Base-by-base conservation (phyloP, 371 early-diverging fungal genomes). In the Synchytrium microbalum region DNA sequence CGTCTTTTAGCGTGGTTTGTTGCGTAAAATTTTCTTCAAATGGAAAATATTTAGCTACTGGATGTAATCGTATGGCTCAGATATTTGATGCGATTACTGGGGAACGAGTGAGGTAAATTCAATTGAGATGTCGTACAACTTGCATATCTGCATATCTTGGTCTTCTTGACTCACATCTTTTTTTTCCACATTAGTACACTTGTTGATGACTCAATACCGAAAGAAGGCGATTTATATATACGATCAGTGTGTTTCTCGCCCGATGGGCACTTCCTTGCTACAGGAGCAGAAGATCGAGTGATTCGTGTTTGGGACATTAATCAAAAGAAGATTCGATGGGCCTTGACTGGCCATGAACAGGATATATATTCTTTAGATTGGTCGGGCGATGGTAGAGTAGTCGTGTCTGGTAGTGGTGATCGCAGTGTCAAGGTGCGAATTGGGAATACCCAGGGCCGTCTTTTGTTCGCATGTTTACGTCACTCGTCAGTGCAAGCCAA, bases 311-410 rank as follows among this genome's bases (percentile, higher is more conserved):
- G 80, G 76, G 72, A 79, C 60, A 73, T 80, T 25, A 13, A 23
- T 3, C 56, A 58, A 10, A 59, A 67, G 46, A 3, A 60, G 29
- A 58, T 76, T 30, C 52, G 56, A 32, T 38, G 52, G 24, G 29
- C 52, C 26, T 64, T 80, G 32, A 32, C 62, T 28, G 99, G 99
- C 10, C 99, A 99, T 72, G 92, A 91, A 58, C 92, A 93, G 76
- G 98, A 97, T 73, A 96, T 98, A 68, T 96, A 97, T 69, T 89
- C 91, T 25, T 77, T 99, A 67, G 99, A 96, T 65, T 98, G 95
- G 75, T 92, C 94, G 63, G 79, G 88, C 46, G 93, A 96, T 72
- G 97, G 98, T 29, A 80, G 87, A 64, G 84, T 85, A 51, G 85
- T 99, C 63, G 92, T 95, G 28, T 90, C 91, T 23, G 99, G 98